Evolutionary conservation across 2,329 filamentous ascomycete genomes (phyloP).

Genomic region (Aurifilum marmelostoma): DNA sequence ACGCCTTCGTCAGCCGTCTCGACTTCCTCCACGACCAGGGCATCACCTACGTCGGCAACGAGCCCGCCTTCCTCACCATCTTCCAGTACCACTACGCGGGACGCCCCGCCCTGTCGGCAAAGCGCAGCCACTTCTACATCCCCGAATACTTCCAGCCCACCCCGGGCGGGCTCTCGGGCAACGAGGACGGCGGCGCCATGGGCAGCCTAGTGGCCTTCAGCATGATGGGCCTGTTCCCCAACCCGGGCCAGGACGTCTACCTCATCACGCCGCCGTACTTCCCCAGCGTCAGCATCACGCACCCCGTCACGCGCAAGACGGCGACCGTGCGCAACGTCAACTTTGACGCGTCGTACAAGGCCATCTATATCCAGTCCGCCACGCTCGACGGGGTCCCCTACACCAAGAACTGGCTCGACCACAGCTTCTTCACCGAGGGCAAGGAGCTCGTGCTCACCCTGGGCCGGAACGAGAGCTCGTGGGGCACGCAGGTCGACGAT

Average conservation of each 20-base stretch:
- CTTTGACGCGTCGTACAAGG: conserved; percentile 61
- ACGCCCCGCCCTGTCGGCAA: conserved; percentile 58
- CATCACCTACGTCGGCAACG: conserved; percentile 64
- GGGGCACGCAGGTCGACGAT: conserved; percentile 64
- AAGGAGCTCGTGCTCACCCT: conserved; percentile 66
- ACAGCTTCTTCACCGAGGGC: conserved; percentile 69
- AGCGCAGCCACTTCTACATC: conserved; percentile 66
- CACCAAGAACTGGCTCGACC: conserved; percentile 68
- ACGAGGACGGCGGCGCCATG: conserved; percentile 74
- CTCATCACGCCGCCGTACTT: conserved; percentile 74
- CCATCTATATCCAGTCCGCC: conserved; percentile 68
- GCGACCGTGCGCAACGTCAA: conserved; percentile 63
- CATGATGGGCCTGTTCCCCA: conserved; percentile 73
- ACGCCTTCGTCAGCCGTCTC: conserved; percentile 60
- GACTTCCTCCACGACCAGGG: conserved; percentile 66
- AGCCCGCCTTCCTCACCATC: conserved; percentile 62
- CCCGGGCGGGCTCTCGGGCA: conserved; percentile 67
- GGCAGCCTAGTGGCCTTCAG: conserved; percentile 66
- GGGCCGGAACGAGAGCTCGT: conserved; percentile 62
- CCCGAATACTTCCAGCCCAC: conserved; percentile 65
- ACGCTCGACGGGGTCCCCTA: conserved; percentile 64
- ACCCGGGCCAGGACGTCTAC: conserved; percentile 70
- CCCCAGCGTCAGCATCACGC: conserved; percentile 59
- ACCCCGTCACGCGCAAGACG: conserved; percentile 60
- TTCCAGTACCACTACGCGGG: conserved; percentile 73